Base-by-base conservation (phyloP, 2,329 filamentous ascomycete species). In the Juglanconis oblonga region DNA sequence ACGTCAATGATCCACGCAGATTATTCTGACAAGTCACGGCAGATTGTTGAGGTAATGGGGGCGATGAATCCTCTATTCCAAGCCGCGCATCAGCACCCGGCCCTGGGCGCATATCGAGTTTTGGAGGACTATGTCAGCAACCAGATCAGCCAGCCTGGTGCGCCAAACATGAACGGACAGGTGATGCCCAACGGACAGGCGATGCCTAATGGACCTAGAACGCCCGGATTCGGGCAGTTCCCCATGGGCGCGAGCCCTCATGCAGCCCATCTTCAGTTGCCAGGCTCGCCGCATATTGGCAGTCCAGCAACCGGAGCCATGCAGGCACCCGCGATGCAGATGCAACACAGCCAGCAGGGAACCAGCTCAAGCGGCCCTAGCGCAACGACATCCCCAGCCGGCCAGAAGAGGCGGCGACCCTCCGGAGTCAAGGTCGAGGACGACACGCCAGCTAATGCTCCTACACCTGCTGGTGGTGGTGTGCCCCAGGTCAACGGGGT, bases 311-410 rank as follows among this genome's bases (percentile, higher is more conserved):
- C 82, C 13, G 84, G 82, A 14, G 78, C 82, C 55, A 86, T 87
- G 80, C 84, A 86, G 70, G 84, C 85, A 55, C 86, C 86, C 29
- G 79, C 79, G 63, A 89, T 89, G 86, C 84, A 86, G 70, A 76
- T 86, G 62, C 86, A 89, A 70, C 83, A 85, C 64, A 88, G 86
- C 69, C 86, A 88, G 70, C 87, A 89, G 69, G 87, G 86, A 44
- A 87, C 86, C 36, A 85, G 77, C 70, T 88, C 86, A 9, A 86
- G 83, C 69, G 86, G 85, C 1, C 85, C 85, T 6, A 88, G 85
- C 68, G 85, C 86, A 59, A 89, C 88, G 73, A 89, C 87, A 5
- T 87, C 84, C 36, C 85, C 85, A 44, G 79, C 82, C 31, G 83
- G 81, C 38, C 85, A 85, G 65, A 87, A 87, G 72, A 76, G 83